Base-by-base conservation (phyloP, 1,284 basidiomycete species). In the Irpex sp. region DNA sequence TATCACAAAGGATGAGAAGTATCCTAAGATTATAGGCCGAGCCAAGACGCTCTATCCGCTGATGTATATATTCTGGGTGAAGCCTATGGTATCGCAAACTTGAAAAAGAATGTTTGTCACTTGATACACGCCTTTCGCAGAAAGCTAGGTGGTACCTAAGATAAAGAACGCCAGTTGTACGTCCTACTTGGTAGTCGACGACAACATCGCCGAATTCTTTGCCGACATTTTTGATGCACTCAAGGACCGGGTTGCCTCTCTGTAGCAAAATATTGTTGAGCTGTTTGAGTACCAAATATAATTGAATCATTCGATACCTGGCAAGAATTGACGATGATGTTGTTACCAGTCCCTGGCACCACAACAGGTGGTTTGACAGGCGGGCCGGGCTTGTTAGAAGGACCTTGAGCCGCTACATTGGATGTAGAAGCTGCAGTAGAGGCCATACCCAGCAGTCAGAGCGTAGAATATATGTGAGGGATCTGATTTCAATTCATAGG, bases 51-150 rank as follows among this genome's bases (percentile, higher is more conserved):
- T 94, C 89, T 64, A 99, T 96, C 3, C 97, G 88, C 54, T 85
- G 84, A 73, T 96, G 92, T 64, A 99, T 91, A 74, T 99, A 99
- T 76, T 99, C 97, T 4, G 97, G 97, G 75, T 99, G 97, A 15
- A 99, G 82, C 31, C 96, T 91, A 72, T 99, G 96, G 70, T 99
- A 99, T 69, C 91, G 92, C 64, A 99, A 76, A 73, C 96, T 98
- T 64, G n/a, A 40, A 56, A 34, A 60, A 37, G 34, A 8, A 8
- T 9, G 4, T 0, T 13, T 31, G 5, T 31, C 31, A 3, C 4
- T 31, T 31, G 31, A 31, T 3, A 31, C 3, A 0, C 31, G 31
- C 31, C 31, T 34, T 1, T 34, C 6, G 0, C 5, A 4, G 6
- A 5, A 34, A 34, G 31, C 5, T 0, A 6, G 11, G 21, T 68